These are phyloP conservation scores for Cyclotella sp. DNA, from an alignment of 108 stramenopile genomes.

Conservation along the genomic window DNA sequence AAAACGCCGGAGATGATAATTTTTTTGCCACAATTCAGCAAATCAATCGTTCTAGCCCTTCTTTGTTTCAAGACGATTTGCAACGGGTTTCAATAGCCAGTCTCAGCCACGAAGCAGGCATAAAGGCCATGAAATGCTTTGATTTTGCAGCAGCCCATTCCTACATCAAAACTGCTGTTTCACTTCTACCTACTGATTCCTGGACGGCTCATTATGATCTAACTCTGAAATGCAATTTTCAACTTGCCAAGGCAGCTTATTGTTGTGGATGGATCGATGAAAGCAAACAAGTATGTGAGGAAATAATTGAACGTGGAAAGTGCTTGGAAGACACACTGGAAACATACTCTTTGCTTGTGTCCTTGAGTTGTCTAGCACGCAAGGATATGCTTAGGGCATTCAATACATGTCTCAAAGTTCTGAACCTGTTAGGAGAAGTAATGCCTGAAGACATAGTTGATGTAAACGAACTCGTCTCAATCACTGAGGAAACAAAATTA, in stretches of 20 bases:
- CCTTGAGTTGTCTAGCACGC: neutral
- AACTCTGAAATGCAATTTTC: constrained; percentile 1
- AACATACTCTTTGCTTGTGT: constrained; percentile 4
- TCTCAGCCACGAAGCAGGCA: constrained; percentile 32
- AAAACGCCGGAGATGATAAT: neutral
- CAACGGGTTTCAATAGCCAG: constrained; percentile 2
- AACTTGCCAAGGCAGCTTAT: constrained; percentile 6
- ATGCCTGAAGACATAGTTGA: constrained; percentile 12
- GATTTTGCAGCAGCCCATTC: constrained; percentile 30
- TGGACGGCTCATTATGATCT: constrained; percentile 23
- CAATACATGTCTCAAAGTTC: constrained; percentile 34
- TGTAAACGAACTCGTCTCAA: neutral
- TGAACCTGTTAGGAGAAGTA: constrained; percentile 31
- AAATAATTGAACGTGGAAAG: neutral
- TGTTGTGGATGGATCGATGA: constrained; percentile 2
- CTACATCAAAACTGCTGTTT: constrained; percentile 23
- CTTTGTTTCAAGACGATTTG: neutral
- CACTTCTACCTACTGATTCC: constrained; percentile 7
- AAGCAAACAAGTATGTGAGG: neutral
- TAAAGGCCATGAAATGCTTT: constrained; percentile 28
- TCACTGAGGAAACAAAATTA: neutral
- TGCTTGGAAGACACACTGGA: constrained; percentile 24
- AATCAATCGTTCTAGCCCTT: constrained; percentile 21
- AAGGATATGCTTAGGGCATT: constrained; percentile 10
- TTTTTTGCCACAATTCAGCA: constrained; percentile 4